Percentiles rank a stretch among this genome's conserved stretches.
These are phyloP conservation scores for Oxyria digyna DNA, from an alignment of 148 eudicot species.

Conservation along the genomic window DNA sequence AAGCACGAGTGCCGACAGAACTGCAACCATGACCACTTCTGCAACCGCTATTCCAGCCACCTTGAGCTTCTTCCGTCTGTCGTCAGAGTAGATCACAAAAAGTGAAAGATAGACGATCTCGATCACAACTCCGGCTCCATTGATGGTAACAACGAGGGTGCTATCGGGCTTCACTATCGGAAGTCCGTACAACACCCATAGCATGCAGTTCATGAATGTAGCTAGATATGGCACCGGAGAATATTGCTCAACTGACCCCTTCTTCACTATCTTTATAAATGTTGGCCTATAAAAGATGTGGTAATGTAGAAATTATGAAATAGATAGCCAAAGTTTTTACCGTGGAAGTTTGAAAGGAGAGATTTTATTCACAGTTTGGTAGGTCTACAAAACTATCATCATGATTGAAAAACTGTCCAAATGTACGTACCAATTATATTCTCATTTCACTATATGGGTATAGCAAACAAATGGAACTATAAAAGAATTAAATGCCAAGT, in stretches of 20 bases:
- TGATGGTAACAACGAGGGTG: constrained; percentile 55
- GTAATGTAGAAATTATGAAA: no score
- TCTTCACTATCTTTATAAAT: constrained; percentile 58
- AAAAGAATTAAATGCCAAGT: no score
- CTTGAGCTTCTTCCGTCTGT: constrained; percentile 29
- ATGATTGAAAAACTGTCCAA: background rate
- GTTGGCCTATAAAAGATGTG: constrained; percentile 86
- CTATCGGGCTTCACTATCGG: constrained; percentile 73
- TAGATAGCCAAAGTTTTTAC: background rate
- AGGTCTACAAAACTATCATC: background rate
- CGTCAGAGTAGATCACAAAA: constrained; percentile 40
- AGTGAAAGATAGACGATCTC: constrained; percentile 47
- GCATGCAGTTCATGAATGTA: constrained; percentile 61
- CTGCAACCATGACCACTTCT: constrained; percentile 35
- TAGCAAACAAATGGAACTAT: background rate
- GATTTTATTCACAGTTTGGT: background rate
- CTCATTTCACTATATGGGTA: background rate
- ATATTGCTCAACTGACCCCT: constrained; percentile 65
- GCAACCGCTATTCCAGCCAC: constrained; percentile 24
- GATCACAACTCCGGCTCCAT: constrained; percentile 50
- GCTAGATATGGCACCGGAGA: constrained; percentile 74
- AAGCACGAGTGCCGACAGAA: constrained; percentile 37
- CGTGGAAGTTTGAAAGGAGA: background rate
- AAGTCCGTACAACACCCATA: constrained; percentile 78
- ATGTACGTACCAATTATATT: background rate